These are phyloP conservation scores for Lodderomyces parapsilosis DNA, from an alignment of 1,139 yeast genomes.

Conservation along the genomic window DNA sequence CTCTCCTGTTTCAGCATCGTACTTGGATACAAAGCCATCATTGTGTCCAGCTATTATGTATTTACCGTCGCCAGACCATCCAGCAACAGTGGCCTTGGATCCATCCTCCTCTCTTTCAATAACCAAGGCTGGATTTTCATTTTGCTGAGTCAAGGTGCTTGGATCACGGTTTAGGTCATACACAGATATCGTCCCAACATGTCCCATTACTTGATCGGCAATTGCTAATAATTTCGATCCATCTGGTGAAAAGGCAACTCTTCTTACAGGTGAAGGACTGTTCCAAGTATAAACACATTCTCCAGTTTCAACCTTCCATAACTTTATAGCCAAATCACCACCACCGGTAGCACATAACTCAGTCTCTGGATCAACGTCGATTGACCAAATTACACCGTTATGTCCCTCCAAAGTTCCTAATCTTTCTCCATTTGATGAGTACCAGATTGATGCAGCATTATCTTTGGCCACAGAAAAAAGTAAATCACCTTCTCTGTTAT, in stretches of 20 bases:
- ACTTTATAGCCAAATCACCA: slow-evolving; percentile 82
- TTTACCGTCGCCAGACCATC: slow-evolving; percentile 78
- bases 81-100: slow-evolving; percentile 78
- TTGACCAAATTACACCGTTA: slow-evolving; percentile 93
- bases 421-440: slow-evolving; percentile 93
- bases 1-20: slow-evolving; percentile 75
- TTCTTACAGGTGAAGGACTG: slow-evolving; percentile 81
- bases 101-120: slow-evolving; percentile 64
- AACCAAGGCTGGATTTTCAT: slow-evolving; percentile 53
- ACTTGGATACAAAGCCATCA: slow-evolving; percentile 81
- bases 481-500: slow-evolving; percentile 92
- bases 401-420: slow-evolving; percentile 87
- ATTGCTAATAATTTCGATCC: slow-evolving; percentile 70
- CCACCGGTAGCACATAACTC: slow-evolving; percentile 81
- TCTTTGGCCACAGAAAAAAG: slow-evolving; percentile 93
- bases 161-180: slow-evolving; percentile 55
- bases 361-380: slow-evolving; percentile 76
- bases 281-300: slow-evolving; percentile 73
- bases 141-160: slow-evolving; percentile 32
- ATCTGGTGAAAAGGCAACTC: slow-evolving; percentile 83
- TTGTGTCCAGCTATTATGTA: slow-evolving; percentile 85
- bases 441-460: slow-evolving; percentile 88
- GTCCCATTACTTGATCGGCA: slow-evolving; percentile 93
- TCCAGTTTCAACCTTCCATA: slow-evolving; percentile 86
- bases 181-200: slow-evolving; percentile 72